These are phyloP conservation scores for Escallonia herrerae DNA, from an alignment of 129 eudicot genomes.

Conservation along the genomic window DNA sequence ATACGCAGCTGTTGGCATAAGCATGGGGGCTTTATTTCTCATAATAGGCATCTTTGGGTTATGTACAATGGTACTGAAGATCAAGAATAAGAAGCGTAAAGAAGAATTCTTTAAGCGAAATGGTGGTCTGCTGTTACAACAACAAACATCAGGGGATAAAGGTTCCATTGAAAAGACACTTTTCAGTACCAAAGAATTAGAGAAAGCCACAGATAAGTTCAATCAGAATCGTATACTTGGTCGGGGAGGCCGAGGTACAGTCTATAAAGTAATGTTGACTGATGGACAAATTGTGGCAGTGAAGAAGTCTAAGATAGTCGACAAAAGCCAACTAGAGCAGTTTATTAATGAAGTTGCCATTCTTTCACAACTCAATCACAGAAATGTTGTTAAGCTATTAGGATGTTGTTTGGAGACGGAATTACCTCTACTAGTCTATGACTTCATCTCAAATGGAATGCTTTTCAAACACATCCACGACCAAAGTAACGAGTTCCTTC, in stretches of 20 bases:
- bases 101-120: not conserved
- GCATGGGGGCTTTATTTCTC: not conserved
- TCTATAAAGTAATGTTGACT: slow-evolving; percentile 14
- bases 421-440: slow-evolving; percentile 13
- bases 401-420: slow-evolving; percentile 18
- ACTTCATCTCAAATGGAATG: too few relatives aligned
- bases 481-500: not conserved
- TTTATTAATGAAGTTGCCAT: slow-evolving; percentile 18
- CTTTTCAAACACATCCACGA: slow-evolving; percentile 5
- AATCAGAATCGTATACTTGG: slow-evolving; percentile 8
- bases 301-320: slow-evolving; percentile 5
- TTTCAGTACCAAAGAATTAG: slow-evolving; percentile 12
- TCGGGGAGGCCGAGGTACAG: slow-evolving; percentile 18
- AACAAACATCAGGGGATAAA: not conserved
- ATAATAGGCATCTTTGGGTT: not conserved
- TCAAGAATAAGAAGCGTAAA: not conserved
- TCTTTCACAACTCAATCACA: slow-evolving; percentile 16
- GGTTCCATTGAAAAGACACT: not conserved
- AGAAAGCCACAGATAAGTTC: slow-evolving; percentile 13
- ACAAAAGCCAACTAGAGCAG: slow-evolving; percentile 3
- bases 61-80: not conserved
- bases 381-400: slow-evolving; percentile 14
- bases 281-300: slow-evolving; percentile 6
- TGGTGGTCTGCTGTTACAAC: too few relatives aligned
- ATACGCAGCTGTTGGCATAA: not conserved